Evolutionary conservation across 2,329 filamentous ascomycete species (phyloP).

Genomic region (Plectosphaerella sp.): DNA sequence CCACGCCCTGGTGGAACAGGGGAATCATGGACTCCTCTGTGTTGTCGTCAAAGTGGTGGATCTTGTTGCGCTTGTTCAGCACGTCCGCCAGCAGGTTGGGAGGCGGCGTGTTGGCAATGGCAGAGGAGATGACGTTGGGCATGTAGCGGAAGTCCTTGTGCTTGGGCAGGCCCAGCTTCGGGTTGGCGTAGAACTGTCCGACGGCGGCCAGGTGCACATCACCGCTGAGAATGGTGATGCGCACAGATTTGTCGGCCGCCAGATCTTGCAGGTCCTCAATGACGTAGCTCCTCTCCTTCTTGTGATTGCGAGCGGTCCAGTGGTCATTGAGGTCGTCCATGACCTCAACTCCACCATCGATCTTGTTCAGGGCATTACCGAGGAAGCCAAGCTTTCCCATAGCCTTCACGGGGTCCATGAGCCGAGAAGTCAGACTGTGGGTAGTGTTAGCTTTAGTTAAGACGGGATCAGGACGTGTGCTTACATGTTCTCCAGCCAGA

Average conservation of each 20-base stretch:
- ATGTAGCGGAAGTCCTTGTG: constrained; percentile 95
- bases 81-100: constrained; percentile 85
- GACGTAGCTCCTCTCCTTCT: constrained; percentile 79
- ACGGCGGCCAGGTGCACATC: constrained; percentile 91
- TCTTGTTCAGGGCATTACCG: constrained; percentile 77
- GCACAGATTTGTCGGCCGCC: constrained; percentile 85
- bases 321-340: constrained; percentile 92
- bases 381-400: constrained; percentile 78
- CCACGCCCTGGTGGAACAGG: constrained; percentile 83
- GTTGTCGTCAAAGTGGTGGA: constrained; percentile 65
- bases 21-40: constrained; percentile 97
- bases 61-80: constrained; percentile 87
- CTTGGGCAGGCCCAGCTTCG: constrained; percentile 73
- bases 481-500: constrained; percentile 68
- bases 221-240: constrained; percentile 86
- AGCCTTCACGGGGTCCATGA: constrained; percentile 87
- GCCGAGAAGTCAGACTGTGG: constrained; percentile 69
- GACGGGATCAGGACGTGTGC: constrained; percentile 18
- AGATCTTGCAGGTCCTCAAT: constrained; percentile 91
- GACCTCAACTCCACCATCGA: constrained; percentile 88
- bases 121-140: constrained; percentile 90
- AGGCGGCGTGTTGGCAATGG: constrained; percentile 88
- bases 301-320: constrained; percentile 95
- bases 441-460: constrained; percentile 22
- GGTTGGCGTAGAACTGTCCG: constrained; percentile 92